These are phyloP conservation scores for Scheffersomyces stipitis DNA, from an alignment of 805 yeast genomes.

Conservation along the genomic window DNA sequence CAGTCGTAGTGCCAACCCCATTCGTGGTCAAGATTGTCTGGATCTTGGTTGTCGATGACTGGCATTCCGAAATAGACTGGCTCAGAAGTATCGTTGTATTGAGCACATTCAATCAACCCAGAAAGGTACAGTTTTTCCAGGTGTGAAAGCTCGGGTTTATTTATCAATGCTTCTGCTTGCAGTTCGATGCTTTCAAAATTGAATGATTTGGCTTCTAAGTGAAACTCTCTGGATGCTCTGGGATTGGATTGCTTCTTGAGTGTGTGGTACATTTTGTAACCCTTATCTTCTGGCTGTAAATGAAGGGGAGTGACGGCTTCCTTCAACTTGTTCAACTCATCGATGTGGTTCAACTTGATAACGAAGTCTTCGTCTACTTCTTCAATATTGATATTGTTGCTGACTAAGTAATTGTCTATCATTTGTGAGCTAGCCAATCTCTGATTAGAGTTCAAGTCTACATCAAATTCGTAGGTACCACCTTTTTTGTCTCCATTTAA, in stretches of 20 bases:
- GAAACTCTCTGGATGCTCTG: constrained; percentile 21
- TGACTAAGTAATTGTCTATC: constrained; percentile 29
- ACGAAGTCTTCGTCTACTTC: constrained; percentile 7
- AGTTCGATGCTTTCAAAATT: constrained; percentile 23
- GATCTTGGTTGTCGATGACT: constrained; percentile 21
- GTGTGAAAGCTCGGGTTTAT: constrained; percentile 10
- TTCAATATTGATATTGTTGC: constrained; percentile 12
- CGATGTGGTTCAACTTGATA: constrained; percentile 25
- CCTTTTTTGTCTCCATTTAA: constrained; percentile 20
- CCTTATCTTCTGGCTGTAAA: constrained; percentile 19
- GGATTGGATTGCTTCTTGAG: constrained; percentile 17
- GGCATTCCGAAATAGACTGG: constrained; percentile 41
- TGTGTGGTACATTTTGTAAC: constrained; percentile 23
- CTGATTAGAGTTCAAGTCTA: constrained; percentile 10
- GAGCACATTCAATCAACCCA: constrained; percentile 17
- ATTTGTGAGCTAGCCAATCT: constrained; percentile 35
- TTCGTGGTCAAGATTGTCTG: constrained; percentile 36
- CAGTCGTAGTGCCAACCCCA: constrained; percentile 59
- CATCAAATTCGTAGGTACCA: constrained; percentile 32
- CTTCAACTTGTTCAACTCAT: constrained; percentile 26
- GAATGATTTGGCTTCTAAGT: constrained; percentile 21
- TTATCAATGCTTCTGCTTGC: constrained; percentile 24
- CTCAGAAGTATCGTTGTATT: constrained; percentile 17
- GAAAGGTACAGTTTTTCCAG: constrained; percentile 23
- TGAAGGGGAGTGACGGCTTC: constrained; percentile 19